These are phyloP conservation scores for Talaromyces nanjingensis DNA, from an alignment of 495 filamentous ascomycete genomes.

Conservation along the genomic window DNA sequence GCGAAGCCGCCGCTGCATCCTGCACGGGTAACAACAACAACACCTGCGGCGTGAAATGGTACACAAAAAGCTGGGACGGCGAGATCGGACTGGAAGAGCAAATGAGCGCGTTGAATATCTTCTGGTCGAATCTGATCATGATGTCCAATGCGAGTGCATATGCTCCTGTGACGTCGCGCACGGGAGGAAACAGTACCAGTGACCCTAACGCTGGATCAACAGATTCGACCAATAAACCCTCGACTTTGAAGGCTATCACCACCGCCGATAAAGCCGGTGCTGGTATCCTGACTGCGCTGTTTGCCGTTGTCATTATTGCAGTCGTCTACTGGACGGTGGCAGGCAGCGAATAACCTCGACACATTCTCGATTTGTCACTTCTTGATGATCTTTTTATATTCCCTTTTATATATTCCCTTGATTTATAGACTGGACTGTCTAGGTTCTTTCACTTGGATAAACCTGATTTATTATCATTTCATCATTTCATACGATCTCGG, in stretches of 20 bases:
- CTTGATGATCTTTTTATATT: neutral
- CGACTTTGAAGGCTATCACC: constrained; percentile 25
- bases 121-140: constrained; percentile 9
- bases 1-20: constrained; percentile 55
- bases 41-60: constrained; percentile 70
- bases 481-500: neutral
- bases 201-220: constrained; percentile 14
- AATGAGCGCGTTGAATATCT: constrained; percentile 41
- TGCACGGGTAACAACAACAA: constrained; percentile 54
- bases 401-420: neutral
- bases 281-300: constrained; percentile 48
- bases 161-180: constrained; percentile 13
- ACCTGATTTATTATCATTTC: neutral
- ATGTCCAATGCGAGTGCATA: constrained; percentile 4
- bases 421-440: neutral
- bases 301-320: constrained; percentile 28
- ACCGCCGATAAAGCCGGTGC: constrained; percentile 54
- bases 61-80: constrained; percentile 52
- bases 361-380: neutral
- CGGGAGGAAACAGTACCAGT: constrained; percentile 17
- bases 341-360: neutral
- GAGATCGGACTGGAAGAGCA: constrained; percentile 42
- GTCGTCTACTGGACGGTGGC: constrained; percentile 26
- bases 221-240: constrained; percentile 15
- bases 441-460: neutral